These are phyloP conservation scores for Colletotrichum higginsianum DNA, from an alignment of 2,329 filamentous ascomycete species.

Conservation along the genomic window DNA sequence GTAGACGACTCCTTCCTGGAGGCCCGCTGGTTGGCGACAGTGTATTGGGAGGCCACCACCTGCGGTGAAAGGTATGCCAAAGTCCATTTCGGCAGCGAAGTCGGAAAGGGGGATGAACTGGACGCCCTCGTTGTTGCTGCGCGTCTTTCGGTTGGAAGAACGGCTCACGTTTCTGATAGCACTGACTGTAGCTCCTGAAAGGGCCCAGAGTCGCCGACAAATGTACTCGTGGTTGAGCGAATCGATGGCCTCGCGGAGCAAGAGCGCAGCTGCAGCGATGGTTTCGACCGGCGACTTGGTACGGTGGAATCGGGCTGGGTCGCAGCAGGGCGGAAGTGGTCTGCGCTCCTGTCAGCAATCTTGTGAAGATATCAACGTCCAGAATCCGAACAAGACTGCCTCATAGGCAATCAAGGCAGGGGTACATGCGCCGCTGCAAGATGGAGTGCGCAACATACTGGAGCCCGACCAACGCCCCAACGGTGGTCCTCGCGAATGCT, in stretches of 20 bases:
- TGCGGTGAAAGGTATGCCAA: not conserved
- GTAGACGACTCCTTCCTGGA: not conserved
- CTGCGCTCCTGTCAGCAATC: not conserved
- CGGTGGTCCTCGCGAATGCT: not conserved
- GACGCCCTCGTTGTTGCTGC: not conserved
- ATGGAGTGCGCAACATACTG: not conserved
- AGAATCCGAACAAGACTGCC: not conserved
- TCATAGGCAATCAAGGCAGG: not conserved
- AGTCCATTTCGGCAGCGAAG: not conserved
- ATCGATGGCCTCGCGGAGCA: not conserved
- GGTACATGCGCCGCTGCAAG: not conserved
- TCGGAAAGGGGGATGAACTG: not conserved
- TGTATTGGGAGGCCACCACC: not conserved
- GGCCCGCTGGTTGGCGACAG: not conserved
- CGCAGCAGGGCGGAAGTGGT: not conserved
- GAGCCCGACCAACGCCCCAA: not conserved
- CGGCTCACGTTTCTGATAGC: not conserved
- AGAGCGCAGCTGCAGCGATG: not conserved
- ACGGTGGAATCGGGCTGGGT: too few relatives aligned
- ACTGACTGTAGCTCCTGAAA: not conserved
- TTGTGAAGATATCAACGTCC: not conserved
- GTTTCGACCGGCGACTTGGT: not conserved
- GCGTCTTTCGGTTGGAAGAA: not conserved
- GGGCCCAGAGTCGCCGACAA: not conserved
- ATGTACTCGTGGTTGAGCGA: not conserved